Base-by-base conservation (phyloP, 106 monocot genomes). In the Gastrodia elata region DNA sequence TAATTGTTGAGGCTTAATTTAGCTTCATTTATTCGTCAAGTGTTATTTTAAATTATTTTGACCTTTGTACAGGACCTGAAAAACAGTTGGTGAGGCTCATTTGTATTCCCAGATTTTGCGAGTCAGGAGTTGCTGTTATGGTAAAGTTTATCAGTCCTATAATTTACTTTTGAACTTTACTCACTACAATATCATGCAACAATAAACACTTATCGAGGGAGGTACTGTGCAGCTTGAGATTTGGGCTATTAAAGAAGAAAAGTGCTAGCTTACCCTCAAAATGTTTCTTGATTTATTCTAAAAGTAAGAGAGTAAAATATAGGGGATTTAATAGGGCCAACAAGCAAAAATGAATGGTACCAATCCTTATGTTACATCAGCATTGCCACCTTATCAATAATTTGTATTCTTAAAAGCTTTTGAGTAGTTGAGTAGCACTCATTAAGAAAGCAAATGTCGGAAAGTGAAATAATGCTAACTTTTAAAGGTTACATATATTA, bases 61-160 rank as follows among this genome's bases (percentile, higher is more conserved):
- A 38, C 34, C 68, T 67, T 52, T 24, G 59, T 69, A 44, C 36
- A 99, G 98, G 93, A 74, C 69, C 83, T 5, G 88, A 91, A 65
- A 84, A 93, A 37, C 93, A 99, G 75, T 39, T 73, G 39, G 93
- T 89, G 70, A 91, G 98, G 75, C 91, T 99, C 41, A 89, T 99
- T 74, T 91, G 83, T 28, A 86, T 98, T 85, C 98, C 98, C 27
- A 93, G 71, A 84, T 99, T 99, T 75, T 87, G 83, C 43, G 93
- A 98, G 52, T 91, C 87, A 75, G 93, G 98, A 80, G 76, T 85
- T 73, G 93, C 93, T 64, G 83, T 98, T 6, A 79, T 91, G 98
- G 98, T 98, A 86, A 61, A 32, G 8, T 61, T 61, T 25, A 61
- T 8, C 30, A 33, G 61, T 11, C 61, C 32, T 61, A 13, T 13